Conservation (phyloP, 805 yeast species). For the Monosporozyma solicola region DNA sequence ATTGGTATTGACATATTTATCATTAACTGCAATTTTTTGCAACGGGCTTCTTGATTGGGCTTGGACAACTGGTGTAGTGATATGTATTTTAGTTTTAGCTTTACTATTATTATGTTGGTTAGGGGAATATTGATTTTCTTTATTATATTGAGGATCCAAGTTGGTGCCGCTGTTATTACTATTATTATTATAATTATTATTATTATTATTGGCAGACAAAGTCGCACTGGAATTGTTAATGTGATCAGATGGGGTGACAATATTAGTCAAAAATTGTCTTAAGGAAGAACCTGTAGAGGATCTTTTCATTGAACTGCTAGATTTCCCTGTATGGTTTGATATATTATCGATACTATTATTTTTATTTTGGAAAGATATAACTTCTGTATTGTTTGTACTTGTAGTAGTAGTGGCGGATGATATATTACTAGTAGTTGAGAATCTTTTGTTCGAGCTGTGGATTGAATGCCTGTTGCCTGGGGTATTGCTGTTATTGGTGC, state of each 20-base stretch:
- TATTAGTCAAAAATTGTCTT: slow-evolving; percentile 24
- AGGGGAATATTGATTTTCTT: neutral
- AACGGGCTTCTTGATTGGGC: neutral
- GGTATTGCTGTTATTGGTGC: slow-evolving; percentile 1
- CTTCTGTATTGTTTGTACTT: neutral
- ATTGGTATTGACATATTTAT: neutral
- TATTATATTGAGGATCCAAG: neutral
- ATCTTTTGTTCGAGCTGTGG: slow-evolving; percentile 10
- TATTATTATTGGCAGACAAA: neutral
- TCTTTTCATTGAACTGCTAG: slow-evolving; percentile 11
- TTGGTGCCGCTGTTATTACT: neutral
- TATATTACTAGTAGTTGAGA: slow-evolving; percentile 9
- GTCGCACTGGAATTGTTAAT: slow-evolving; percentile 7
- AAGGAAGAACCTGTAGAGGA: slow-evolving; percentile 28
- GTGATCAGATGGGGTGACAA: slow-evolving; percentile 12
- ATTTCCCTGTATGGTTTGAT: neutral
- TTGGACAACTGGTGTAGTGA: neutral
- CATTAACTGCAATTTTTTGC: neutral
- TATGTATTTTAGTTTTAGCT: neutral
- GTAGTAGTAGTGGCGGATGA: neutral
- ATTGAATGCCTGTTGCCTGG: slow-evolving; percentile 6
- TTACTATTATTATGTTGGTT: neutral
- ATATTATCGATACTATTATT: neutral
- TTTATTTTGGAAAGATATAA: neutral
- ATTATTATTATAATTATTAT: too few relatives aligned